These are phyloP conservation scores for Chondrus crispus DNA, from an alignment of 23 red algal genomes.

Conservation along the genomic window DNA sequence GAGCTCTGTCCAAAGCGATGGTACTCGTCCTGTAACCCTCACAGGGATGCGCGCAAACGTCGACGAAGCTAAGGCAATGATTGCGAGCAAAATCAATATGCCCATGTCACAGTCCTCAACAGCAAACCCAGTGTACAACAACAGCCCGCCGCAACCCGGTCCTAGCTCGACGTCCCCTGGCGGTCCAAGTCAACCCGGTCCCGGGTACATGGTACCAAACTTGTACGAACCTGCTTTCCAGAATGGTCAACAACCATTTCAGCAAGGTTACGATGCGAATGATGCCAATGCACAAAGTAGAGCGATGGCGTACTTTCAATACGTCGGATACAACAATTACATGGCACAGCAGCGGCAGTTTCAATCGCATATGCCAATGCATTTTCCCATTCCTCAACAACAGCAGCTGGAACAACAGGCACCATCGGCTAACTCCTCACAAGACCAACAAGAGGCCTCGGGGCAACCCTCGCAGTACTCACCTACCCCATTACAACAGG, in stretches of 20 bases:
- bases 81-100: slow-evolving; percentile 70
- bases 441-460: neutral
- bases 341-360: neutral
- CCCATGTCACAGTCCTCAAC: slow-evolving; percentile 11
- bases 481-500: neutral
- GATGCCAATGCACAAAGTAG: neutral
- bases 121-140: neutral
- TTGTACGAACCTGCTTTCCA: slow-evolving; percentile 35
- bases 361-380: neutral
- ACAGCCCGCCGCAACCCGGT: neutral
- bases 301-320: neutral
- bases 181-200: too few species aligned
- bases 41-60: slow-evolving; percentile 74
- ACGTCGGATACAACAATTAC: slow-evolving; percentile 23
- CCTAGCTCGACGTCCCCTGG: neutral
- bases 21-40: slow-evolving; percentile 72
- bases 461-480: neutral
- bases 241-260: slow-evolving; percentile 41
- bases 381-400: neutral
- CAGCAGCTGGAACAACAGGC: neutral
- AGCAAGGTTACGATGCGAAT: neutral
- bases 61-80: slow-evolving; percentile 76
- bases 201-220: slow-evolving; percentile 21
- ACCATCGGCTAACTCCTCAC: too few species aligned
- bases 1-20: slow-evolving; percentile 34